phyloP scores from a whole-genome alignment of 2,329 filamentous ascomycete species.

The Aspergillus luchuensis region DNA sequence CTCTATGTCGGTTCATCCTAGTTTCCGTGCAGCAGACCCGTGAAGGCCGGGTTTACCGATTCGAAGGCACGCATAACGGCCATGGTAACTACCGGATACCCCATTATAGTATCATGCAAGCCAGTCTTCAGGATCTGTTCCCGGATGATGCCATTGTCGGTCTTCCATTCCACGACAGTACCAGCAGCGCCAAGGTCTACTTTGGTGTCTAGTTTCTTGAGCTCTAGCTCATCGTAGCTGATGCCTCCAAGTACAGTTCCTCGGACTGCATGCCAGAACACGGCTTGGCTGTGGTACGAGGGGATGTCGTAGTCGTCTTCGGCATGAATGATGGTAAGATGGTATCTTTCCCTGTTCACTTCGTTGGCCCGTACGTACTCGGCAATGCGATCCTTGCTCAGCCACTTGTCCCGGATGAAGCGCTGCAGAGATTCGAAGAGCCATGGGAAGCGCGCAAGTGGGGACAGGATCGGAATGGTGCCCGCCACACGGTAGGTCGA shows the following conservation, averaged over 20 bases:
- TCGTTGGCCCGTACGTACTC: constrained; percentile 10
- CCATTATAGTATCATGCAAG: constrained; percentile 14
- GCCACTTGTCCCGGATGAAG: constrained; percentile 18
- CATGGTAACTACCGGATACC: constrained; percentile 13
- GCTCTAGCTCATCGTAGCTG: constrained; percentile 1
- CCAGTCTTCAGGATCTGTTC: constrained; percentile 14
- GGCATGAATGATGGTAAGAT: constrained; percentile 38
- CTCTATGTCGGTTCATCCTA: no score
- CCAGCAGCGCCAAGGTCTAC: constrained; percentile 10
- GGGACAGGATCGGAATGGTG: constrained; percentile 56
- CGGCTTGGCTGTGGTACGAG: constrained; percentile 20
- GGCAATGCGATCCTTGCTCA: constrained; percentile 12
- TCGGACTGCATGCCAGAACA: constrained; percentile 9
- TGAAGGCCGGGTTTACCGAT: neutral
- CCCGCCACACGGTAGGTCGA: constrained; percentile 61
- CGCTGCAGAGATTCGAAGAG: constrained; percentile 14
- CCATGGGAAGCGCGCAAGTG: constrained; percentile 51
- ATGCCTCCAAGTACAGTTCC: neutral
- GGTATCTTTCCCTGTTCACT: constrained; percentile 27
- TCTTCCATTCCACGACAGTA: constrained; percentile 11
- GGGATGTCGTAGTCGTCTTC: constrained; percentile 41
- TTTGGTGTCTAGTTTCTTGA: neutral
- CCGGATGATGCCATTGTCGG: constrained; percentile 6
- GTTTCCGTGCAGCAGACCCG: no score
- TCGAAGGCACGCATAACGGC: constrained; percentile 14